A percentile compares a stretch with the other conserved stretches of the same genome.
Conservation (phyloP, 148 eudicot species). For the Rhododendron vialii region DNA sequence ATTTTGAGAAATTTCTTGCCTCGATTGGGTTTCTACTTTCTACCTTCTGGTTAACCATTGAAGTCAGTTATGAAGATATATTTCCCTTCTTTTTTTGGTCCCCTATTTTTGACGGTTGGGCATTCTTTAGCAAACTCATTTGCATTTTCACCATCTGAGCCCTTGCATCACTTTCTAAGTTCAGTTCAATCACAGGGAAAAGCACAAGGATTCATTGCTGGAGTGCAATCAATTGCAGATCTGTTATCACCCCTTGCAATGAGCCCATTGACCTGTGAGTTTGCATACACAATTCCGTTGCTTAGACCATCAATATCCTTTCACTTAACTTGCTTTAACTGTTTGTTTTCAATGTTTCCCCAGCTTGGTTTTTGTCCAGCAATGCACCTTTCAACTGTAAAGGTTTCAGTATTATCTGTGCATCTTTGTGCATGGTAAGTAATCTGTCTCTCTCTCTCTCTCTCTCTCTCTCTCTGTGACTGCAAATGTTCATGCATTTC, state of each 20-base stretch:
- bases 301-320: neutral
- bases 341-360: constrained; percentile 6
- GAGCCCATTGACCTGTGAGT: constrained; percentile 85
- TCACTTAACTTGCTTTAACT: neutral
- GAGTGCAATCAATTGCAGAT: constrained; percentile 79
- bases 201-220: constrained; percentile 79
- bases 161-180: neutral
- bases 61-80: too few species aligned
- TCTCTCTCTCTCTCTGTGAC: neutral
- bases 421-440: constrained; percentile 40
- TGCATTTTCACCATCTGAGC: neutral
- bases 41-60: too few species aligned
- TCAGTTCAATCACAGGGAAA: constrained; percentile 48
- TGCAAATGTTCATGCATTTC: constrained; percentile 6
- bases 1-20: neutral
- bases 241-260: constrained; percentile 73
- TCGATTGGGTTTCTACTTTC: neutral
- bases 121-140: neutral
- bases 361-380: constrained; percentile 80
- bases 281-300: neutral
- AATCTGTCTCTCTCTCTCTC: neutral
- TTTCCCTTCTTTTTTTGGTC: neutral
- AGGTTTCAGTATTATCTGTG: constrained; percentile 78
- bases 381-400: constrained; percentile 81
- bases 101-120: neutral